A percentile compares a stretch with the other conserved stretches of the same genome.
These are phyloP conservation scores for Microglena sp. DNA, from an alignment of 139 green algal species.

Conservation along the genomic window DNA sequence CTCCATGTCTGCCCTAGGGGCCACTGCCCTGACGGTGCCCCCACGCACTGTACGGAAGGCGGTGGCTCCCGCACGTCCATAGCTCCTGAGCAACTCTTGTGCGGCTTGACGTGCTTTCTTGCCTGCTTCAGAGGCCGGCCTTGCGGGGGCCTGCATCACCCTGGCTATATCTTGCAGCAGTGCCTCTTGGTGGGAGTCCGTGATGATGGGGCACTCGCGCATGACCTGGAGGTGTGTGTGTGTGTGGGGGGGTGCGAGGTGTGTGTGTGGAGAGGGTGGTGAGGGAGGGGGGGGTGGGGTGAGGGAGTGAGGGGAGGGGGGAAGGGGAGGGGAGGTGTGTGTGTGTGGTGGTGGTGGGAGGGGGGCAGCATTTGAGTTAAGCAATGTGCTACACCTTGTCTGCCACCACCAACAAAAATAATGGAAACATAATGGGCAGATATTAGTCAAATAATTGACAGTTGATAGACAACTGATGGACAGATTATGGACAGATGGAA, in stretches of 20 bases:
- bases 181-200: constrained; percentile 28
- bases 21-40: constrained; percentile 4
- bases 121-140: constrained; percentile 21
- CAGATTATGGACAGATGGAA: no score
- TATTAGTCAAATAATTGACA: no score
- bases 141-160: constrained; percentile 24
- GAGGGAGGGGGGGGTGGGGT: no score
- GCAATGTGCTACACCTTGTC: not conserved
- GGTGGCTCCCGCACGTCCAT: constrained; percentile 18
- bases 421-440: no score
- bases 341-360: no score
- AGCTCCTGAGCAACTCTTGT: constrained; percentile 30
- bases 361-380: not conserved
- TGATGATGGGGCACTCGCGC: constrained; percentile 23
- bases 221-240: constrained; percentile 40
- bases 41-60: constrained; percentile 20
- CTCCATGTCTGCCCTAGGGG: not conserved
- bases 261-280: no score
- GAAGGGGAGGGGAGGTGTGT: no score
- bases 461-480: no score
- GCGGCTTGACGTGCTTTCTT: constrained; percentile 13
- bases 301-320: not conserved
- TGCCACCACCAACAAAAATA: no score
- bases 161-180: constrained; percentile 43
- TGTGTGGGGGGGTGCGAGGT: no score